A percentile compares a stretch with the other conserved stretches of the same genome.
These are phyloP conservation scores for Leccinum pachyderme DNA, from an alignment of 1,284 basidiomycete genomes.

Conservation along the genomic window DNA sequence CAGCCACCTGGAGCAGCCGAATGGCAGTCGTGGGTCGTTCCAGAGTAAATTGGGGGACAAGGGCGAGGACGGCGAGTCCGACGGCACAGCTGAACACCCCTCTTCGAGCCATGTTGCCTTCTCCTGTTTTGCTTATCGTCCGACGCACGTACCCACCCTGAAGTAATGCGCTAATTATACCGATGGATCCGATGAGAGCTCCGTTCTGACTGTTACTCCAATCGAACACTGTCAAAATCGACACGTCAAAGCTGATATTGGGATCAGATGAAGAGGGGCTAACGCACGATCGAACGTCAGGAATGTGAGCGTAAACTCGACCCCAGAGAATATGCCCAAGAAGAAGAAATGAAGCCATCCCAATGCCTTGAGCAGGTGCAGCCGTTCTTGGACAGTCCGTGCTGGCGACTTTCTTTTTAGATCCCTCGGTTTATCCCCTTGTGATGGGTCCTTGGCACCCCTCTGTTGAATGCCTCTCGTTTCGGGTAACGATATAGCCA, in stretches of 20 bases:
- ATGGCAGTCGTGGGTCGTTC: slow-evolving; percentile 47
- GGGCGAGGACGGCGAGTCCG: slow-evolving; percentile 66
- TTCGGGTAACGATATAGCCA: slow-evolving; percentile 73
- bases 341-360: slow-evolving; percentile 78
- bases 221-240: slow-evolving; percentile 61
- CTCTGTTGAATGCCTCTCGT: slow-evolving; percentile 53
- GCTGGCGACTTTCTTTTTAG: slow-evolving; percentile 23
- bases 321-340: slow-evolving; percentile 84
- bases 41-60: slow-evolving; percentile 58
- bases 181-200: slow-evolving; percentile 81
- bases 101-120: slow-evolving; percentile 73
- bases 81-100: slow-evolving; percentile 72
- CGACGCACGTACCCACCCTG: slow-evolving; percentile 91
- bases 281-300: slow-evolving; percentile 80
- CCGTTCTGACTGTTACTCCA: slow-evolving; percentile 91
- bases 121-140: slow-evolving; percentile 65
- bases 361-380: slow-evolving; percentile 52
- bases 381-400: slow-evolving; percentile 47
- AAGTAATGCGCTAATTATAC: slow-evolving; percentile 80
- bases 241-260: not conserved
- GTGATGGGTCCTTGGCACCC: slow-evolving; percentile 24
- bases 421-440: slow-evolving; percentile 17
- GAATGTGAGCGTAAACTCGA: slow-evolving; percentile 91
- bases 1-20: slow-evolving; percentile 68
- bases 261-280: not conserved